Percentiles rank a stretch among this genome's conserved stretches.
Conservation (phyloP, 192 early-diverging fungal species). For the Linnemannia schmuckeri region DNA sequence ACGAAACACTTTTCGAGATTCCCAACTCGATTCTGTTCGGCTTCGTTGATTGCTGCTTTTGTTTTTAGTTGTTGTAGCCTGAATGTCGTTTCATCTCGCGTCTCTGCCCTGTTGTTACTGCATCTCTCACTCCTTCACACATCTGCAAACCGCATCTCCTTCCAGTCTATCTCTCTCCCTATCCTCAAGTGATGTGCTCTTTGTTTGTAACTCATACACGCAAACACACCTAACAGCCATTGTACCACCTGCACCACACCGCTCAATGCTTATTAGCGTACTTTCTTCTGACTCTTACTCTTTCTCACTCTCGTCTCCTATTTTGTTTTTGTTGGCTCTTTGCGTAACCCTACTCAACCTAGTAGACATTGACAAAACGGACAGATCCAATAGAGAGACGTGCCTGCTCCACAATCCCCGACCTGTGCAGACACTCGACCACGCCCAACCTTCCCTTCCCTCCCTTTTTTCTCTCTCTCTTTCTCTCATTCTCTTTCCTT, state of each 20-base stretch:
- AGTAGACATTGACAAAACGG: neutral
- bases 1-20: neutral
- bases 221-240: neutral
- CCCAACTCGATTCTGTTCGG: no score
- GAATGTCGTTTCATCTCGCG: neutral
- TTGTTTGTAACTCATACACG: neutral
- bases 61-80: neutral
- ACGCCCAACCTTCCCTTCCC: neutral
- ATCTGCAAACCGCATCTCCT: neutral
- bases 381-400: slow-evolving; percentile 7
- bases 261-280: slow-evolving; percentile 8
- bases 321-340: neutral
- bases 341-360: slow-evolving; percentile 5
- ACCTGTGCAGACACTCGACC: slow-evolving; percentile 3
- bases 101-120: neutral
- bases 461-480: neutral
- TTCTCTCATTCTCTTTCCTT: no score
- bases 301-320: neutral
- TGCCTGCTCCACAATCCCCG: slow-evolving; percentile 8
- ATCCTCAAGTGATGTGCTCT: neutral
- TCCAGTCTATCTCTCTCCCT: neutral
- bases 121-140: neutral
- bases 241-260: neutral
- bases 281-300: neutral
- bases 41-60: neutral